These are phyloP conservation scores for Myriosclerotinia curreyana DNA, from an alignment of 2,329 filamentous ascomycete species.

Conservation along the genomic window DNA sequence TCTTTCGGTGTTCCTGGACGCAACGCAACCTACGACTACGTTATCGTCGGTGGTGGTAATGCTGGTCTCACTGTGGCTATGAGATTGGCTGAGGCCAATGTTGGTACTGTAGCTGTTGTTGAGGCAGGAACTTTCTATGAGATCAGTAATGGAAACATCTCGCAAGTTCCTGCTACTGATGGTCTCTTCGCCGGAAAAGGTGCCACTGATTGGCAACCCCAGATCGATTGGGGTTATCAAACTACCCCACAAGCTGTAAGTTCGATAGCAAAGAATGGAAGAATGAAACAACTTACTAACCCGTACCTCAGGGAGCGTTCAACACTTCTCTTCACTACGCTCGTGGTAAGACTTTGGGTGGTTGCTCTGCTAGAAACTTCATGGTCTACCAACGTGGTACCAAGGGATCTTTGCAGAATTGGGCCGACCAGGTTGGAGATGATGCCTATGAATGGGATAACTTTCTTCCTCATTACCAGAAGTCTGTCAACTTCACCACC, in stretches of 20 bases:
- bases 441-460: slow-evolving; percentile 46
- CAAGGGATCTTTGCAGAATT: slow-evolving; percentile 41
- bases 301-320: slow-evolving; percentile 4
- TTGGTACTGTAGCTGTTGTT: slow-evolving; percentile 22
- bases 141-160: slow-evolving; percentile 22
- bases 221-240: slow-evolving; percentile 37
- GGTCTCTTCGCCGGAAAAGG: slow-evolving; percentile 11
- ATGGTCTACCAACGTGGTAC: slow-evolving; percentile 39
- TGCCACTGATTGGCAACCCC: slow-evolving; percentile 24
- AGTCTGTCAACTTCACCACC: slow-evolving; percentile 20
- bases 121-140: slow-evolving; percentile 24
- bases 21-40: slow-evolving; percentile 24
- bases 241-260: slow-evolving; percentile 35
- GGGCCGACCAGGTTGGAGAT: slow-evolving; percentile 44
- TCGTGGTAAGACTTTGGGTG: slow-evolving; percentile 38
- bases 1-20: slow-evolving; percentile 22
- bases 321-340: slow-evolving; percentile 31
- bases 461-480: slow-evolving; percentile 46
- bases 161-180: slow-evolving; percentile 16
- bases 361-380: slow-evolving; percentile 37
- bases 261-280: neutral
- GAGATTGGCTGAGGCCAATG: slow-evolving; percentile 7
- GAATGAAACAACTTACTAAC: neutral
- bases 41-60: slow-evolving; percentile 24
- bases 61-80: slow-evolving; percentile 22